Evolutionary conservation across 2,329 filamentous ascomycete species (phyloP), one percentile per base, ranked within the genome.

Genomic region (Curvularia sp.): DNA sequence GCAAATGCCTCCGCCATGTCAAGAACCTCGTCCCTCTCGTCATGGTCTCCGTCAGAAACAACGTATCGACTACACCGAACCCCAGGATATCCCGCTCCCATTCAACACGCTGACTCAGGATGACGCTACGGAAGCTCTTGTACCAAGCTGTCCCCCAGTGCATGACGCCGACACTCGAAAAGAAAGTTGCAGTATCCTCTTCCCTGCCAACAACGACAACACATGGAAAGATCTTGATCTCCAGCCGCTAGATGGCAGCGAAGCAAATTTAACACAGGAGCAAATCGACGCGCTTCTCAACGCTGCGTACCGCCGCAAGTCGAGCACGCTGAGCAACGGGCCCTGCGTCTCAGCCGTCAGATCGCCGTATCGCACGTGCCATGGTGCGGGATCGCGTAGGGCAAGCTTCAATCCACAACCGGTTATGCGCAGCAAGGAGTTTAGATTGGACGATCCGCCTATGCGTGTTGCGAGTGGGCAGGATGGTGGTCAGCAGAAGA

Each of bases 361-460:
- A 34, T 28, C 19, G 8, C 27, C 45, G 13, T 43, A 32, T 45
- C 21, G 30, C 1, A n/a, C 15, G 9, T 50, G 39, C 1, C 19
- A 10, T 45, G 3, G 13, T 28, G 41, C 19, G 21, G 21, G 18
- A 12, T 32, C 30, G 7, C 51, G 63, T 23, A 57, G 55, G 5
- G 68, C 66, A 9, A 55, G 42, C 1, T 70, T 69, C 32, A 39
- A 54, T 2, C 27, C 18, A n/a, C 63, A 69, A 25, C 66, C 66
- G 0, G 68, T 70, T 2, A 59, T 41, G 23, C 41, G 30, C n/a
- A 61, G 59, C 19, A 68, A 47, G 18, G 53, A 61, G 41, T 69
- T 63, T 30, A 34, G 49, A 23, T 4, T 36, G 2, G 36, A 65
- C n/a, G 65, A 68, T 48, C 60, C 63, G 21, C 65, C 68, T 1